phyloP scores from a whole-genome alignment of 73 alveolate species.

The Effrenium voratum region DNA sequence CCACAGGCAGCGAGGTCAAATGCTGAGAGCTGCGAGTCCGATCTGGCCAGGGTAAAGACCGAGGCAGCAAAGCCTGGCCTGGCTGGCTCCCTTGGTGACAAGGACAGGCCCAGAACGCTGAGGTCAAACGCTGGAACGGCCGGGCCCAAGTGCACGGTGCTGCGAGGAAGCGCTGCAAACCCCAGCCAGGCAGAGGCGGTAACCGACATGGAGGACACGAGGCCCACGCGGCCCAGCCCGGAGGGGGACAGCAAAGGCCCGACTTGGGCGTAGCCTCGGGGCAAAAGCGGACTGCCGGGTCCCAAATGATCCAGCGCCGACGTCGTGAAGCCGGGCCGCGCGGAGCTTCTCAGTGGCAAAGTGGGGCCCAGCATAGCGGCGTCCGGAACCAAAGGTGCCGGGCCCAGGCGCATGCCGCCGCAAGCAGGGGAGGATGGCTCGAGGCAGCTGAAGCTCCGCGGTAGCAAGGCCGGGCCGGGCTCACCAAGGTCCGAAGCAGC shows the following conservation, averaged over 20 bases:
- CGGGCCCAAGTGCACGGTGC: background rate
- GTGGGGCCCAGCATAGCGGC: background rate
- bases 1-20: background rate
- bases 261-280: background rate
- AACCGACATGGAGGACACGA: too few species aligned
- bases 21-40: background rate
- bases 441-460: background rate
- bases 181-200: background rate
- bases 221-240: background rate
- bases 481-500: background rate
- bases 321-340: background rate
- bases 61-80: background rate
- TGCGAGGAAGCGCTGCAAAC: background rate
- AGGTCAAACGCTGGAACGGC: background rate
- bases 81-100: background rate
- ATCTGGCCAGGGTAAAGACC: background rate
- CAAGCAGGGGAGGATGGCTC: background rate
- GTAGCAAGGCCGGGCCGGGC: background rate
- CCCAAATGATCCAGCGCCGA: background rate
- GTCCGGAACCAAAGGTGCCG: background rate
- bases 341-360: background rate
- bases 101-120: background rate
- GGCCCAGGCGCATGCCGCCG: conserved; percentile 9
- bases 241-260: background rate
- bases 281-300: background rate